These are phyloP conservation scores for Aphanocladium album DNA, from an alignment of 2,329 filamentous ascomycete genomes.

Conservation along the genomic window DNA sequence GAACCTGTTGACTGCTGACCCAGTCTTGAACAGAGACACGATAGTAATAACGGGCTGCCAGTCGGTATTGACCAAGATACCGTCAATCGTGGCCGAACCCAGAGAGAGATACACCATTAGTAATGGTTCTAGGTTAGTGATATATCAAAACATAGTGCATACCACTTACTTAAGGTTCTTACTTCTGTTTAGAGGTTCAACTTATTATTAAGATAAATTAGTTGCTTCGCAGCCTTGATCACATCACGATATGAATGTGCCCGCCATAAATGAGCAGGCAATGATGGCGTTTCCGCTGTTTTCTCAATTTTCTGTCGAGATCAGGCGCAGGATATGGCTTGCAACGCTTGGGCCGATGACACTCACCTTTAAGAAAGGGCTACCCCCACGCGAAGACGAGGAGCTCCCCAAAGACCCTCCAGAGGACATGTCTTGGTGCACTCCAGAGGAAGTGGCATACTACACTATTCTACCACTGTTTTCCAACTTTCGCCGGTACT, in stretches of 20 bases:
- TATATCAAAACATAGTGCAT: no score
- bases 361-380: neutral
- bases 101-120: no score
- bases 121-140: no score
- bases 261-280: neutral
- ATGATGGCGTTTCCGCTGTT: neutral
- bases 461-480: neutral
- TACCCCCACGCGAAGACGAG: neutral
- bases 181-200: no score
- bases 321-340: slow-evolving; percentile 10
- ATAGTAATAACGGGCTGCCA: no score
- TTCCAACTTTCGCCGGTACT: neutral
- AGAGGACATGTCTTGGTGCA: neutral
- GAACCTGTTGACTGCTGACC: no score
- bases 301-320: neutral
- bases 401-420: neutral
- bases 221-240: neutral
- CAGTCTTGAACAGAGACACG: no score
- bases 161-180: no score
- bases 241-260: neutral
- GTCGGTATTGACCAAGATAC: no score
- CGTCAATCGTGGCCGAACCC: no score
- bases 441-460: slow-evolving; percentile 1
- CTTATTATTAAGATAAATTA: no score
- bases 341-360: slow-evolving; percentile 3